Conservation (phyloP, 176 grass and related monocot species). For the Hsuehochloa calcarea region DNA sequence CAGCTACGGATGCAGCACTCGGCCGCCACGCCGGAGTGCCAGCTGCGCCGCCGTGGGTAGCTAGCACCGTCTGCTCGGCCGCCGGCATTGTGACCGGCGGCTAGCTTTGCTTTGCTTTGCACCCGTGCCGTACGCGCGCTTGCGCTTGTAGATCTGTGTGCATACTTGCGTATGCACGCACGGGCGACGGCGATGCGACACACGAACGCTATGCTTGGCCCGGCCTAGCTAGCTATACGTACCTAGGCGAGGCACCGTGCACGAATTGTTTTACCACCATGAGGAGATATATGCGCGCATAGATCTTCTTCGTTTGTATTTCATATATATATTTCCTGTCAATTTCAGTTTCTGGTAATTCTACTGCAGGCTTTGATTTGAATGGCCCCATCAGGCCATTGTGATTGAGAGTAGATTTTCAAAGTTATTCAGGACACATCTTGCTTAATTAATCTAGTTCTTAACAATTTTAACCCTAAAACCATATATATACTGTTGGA, state of each 20-base stretch:
- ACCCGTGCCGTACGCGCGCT: not conserved
- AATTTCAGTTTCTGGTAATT: not conserved
- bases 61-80: no score
- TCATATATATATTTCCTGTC: not conserved
- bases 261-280: not conserved
- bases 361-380: not conserved
- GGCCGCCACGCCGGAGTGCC: constrained; percentile 42
- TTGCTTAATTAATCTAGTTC: not conserved
- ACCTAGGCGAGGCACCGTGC: not conserved
- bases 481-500: no score
- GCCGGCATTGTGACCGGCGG: not conserved
- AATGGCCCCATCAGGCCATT: not conserved
- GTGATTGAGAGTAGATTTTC: not conserved
- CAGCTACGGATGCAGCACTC: constrained; percentile 73
- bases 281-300: not conserved
- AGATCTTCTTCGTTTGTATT: not conserved
- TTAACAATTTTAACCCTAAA: not conserved
- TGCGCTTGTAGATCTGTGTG: not conserved
- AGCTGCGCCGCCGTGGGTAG: constrained; percentile 1
- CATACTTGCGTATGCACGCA: constrained; percentile 27
- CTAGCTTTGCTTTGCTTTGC: not conserved
- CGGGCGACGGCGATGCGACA: not conserved
- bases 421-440: not conserved
- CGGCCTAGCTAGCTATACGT: not conserved
- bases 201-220: not conserved